Base-by-base conservation (phyloP, 495 filamentous ascomycete species). In the Penicillium steckii region DNA sequence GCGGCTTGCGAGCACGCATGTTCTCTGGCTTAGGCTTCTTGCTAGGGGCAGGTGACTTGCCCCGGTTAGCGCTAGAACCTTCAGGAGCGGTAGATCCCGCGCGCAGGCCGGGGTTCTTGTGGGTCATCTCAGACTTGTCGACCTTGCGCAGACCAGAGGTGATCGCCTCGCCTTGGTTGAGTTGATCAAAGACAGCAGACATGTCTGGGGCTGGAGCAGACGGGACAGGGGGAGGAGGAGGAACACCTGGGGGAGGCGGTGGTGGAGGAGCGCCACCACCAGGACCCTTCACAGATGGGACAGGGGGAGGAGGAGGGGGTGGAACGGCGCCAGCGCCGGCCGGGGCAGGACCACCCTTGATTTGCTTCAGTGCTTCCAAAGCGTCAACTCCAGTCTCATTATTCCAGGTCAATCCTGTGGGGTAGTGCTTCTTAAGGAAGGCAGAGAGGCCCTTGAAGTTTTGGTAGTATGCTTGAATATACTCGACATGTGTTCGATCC, bases 31-130 rank as follows among this genome's bases (percentile, higher is more conserved):
- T 98, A 22, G 91, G 91, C 74, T 94, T 96, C 74, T 88, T 90
- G 57, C 82, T 86, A 8, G 91, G 91, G 3, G 87, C 88, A 1
- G 90, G 91, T 25, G 86, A 91, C 79, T 91, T 95, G 24, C 78
- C 80, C 15, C 88, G 81, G 22, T 52, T 52, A 17, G 67, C 55
- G 33, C 76, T 78, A 37, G 79, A 82, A 51, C 80, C 73, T 23
- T 71, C 75, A 5, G 76, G 69, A 5, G 91, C 90, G 9, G 81
- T 80, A 8, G 86, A 87, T 45, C 79, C 75, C 10, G 87, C 83
- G 30, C 94, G 85, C 21, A 99, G 78, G 18, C 82, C 81, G n/a
- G 95, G 94, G 72, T 99, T 99, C 76, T 97, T 97, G 76, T 99
- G 94, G 41, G 94, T 97, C 91, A 96, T 96, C 63, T 96, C 72